Base-by-base conservation (phyloP, 2,329 filamentous ascomycete genomes). In the Apiospora phragmitis region DNA sequence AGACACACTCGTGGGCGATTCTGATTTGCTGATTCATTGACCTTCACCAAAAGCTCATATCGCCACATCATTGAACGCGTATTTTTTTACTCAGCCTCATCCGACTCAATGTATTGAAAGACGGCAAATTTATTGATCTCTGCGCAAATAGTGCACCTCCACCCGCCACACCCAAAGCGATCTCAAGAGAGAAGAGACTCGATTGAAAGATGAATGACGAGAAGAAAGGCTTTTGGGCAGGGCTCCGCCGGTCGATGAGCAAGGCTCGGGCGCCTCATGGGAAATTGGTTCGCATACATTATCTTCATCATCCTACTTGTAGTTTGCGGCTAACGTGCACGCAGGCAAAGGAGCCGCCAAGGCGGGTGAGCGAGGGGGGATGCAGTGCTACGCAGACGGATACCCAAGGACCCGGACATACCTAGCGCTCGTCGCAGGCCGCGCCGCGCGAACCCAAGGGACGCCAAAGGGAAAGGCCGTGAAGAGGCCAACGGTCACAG, bases 181-280 rank as follows among this genome's bases (percentile, higher is more conserved):
- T 21, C 21, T 11, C 32, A 38, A 62, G 32, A 62, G 55, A 16
- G 55, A 62, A 12, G 18, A 62, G 55, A 12, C 11, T 21, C 29
- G 18, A 38, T 62, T 62, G 24, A 9, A 62, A 62, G 32, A 62
- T 62, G 55, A 38, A n/a, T 11, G 32, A 62, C 68, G 81, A 82
- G 75, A 84, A 84, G 79, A 85, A 83, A 74, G 80, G 83, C 67
- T 85, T 88, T 72, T 85, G 83, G 84, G 81, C 82, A 42, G 81
- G 81, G 71, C 79, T 90, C 70, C 82, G 89, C 74, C 84, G 86
- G 73, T 84, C 81, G 72, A 83, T 83, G 72, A 86, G 84, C 77
- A 80, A 81, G 69, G 80, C 83, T 29, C 80, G 78, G 24, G 32
- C 68, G 69, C 79, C 80, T 71, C 74, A 73, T 66, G 75, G 77